Base-by-base conservation (phyloP, 352 stramenopile genomes). In the Phytophthora chlamydospora region DNA sequence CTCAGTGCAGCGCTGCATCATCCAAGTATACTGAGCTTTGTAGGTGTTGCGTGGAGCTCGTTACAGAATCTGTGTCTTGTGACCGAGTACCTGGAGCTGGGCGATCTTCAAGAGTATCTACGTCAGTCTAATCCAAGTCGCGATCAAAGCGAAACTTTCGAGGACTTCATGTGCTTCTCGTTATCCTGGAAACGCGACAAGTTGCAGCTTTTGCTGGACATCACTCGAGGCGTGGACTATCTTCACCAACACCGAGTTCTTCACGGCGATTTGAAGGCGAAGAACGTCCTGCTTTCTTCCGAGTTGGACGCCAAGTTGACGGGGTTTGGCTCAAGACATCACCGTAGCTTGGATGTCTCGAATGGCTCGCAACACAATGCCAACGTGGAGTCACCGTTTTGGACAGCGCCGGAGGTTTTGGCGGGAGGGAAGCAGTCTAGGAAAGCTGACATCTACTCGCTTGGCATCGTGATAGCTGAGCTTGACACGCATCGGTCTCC, bases 371-470 rank as follows among this genome's bases (percentile, higher is more conserved):
- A 58, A 35, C 27, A 29, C 5, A 53, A 13, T 47, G 17, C 55
- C 46, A n/a, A 66, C 19, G 55, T 61, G 36, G 64, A 72, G 2
- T 74, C 70, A 8, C 72, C 70, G 9, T 82, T 71, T 49, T 95
- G 82, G 79, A 88, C 81, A 45, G 83, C 85, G 2, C 87, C 87
- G 9, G 85, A 95, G 63, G 78, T 93, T 32, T 63, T 95, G 6
- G 45, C 66, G 9, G 78, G 78, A 4, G 60, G 77, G 7, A 14
- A 16, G 9, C 85, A 76, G 32, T 83, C 74, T 1, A 53, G 76
- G n/a, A 85, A 80, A 14, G 62, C 78, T 12, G 85, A 93, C 56
- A 77, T 95, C 4, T 95, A 90, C 62, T 86, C 80, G 12, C 80
- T 92, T 31, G 87, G 85, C 8, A 69, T 93, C 8, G 51, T 89